Conservation (phyloP, 129 eudicot species). For the Tanacetum coccineum region DNA sequence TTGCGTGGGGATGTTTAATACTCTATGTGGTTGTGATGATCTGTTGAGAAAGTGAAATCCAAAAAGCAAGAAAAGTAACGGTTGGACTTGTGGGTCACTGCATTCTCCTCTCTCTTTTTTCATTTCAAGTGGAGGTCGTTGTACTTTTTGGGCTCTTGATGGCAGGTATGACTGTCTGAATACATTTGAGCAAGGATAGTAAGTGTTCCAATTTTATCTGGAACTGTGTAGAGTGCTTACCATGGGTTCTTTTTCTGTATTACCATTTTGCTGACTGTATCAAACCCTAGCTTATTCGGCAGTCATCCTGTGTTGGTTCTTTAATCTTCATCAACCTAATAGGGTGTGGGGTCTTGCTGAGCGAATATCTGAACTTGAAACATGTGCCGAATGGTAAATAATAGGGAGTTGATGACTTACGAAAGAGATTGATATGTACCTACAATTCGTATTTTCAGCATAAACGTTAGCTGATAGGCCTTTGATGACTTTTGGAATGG, state of each 20-base stretch:
- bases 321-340: neutral
- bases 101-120: neutral
- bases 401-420: neutral
- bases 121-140: neutral
- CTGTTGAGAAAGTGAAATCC: neutral
- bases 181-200: neutral
- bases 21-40: neutral
- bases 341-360: neutral
- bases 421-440: neutral
- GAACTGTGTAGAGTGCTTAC: neutral
- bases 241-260: neutral
- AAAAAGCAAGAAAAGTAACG: neutral
- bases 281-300: too few relatives aligned
- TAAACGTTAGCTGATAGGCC: neutral
- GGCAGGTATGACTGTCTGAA: constrained; percentile 3
- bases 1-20: neutral
- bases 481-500: neutral
- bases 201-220: neutral
- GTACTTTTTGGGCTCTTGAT: neutral
- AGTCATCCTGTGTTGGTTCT: too few relatives aligned
- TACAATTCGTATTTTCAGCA: neutral
- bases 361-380: constrained; percentile 1
- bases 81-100: neutral
- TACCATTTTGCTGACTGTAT: too few relatives aligned
- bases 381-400: neutral